Conservation (phyloP, 495 filamentous ascomycete species). For the Aspergillus baeticus region DNA sequence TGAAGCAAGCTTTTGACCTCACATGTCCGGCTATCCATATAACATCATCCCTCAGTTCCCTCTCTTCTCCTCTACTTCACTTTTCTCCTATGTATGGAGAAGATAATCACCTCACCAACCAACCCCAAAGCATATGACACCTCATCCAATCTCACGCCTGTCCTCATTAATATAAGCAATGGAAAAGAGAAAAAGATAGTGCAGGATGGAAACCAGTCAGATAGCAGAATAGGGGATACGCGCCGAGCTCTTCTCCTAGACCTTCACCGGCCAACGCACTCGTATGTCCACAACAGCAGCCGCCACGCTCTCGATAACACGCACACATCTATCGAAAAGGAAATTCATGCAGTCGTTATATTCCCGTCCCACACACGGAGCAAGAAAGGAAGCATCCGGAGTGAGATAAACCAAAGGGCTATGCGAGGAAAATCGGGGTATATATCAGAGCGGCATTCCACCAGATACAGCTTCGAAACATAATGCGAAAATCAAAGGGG, state of each 20-base stretch:
- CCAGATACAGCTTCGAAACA: conserved; percentile 30
- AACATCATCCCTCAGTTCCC: background rate
- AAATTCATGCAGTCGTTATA: conserved; percentile 47
- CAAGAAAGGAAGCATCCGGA: conserved; percentile 18
- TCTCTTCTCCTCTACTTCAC: background rate
- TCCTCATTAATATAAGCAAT: background rate
- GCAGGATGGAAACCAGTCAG: background rate
- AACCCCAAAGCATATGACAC: no score
- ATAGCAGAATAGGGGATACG: background rate
- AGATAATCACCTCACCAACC: background rate
- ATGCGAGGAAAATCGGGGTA: conserved; percentile 38
- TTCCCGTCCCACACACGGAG: conserved; percentile 28
- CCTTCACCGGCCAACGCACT: background rate
- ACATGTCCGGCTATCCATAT: background rate
- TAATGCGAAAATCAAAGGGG: background rate
- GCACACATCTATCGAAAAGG: conserved; percentile 23
- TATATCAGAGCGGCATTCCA: conserved; percentile 35
- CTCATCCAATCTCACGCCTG: background rate
- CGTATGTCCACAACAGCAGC: background rate
- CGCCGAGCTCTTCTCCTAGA: background rate
- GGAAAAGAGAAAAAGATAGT: background rate
- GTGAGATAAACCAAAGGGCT: conserved; percentile 24
- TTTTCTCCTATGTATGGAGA: background rate
- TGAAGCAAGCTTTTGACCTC: conserved; percentile 12
- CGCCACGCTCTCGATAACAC: conserved; percentile 13